Evolutionary conservation across 495 filamentous ascomycete genomes (phyloP).

Genomic region (Chaetomium fimeti): DNA sequence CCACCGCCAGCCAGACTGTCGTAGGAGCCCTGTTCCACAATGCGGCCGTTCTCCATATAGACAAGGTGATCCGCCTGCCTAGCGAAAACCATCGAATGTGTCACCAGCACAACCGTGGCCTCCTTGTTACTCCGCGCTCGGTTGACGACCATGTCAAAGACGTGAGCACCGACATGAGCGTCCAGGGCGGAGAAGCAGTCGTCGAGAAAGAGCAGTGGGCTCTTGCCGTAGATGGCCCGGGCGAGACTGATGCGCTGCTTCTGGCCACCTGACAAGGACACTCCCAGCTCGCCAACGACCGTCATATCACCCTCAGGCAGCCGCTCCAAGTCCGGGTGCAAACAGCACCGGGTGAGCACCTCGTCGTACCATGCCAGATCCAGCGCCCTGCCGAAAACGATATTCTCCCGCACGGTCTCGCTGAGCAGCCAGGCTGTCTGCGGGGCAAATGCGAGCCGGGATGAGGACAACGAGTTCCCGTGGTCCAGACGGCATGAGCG

Average conservation of each 20-base stretch:
- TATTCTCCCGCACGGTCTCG: slow-evolving; percentile 47
- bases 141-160: slow-evolving; percentile 16
- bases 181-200: slow-evolving; percentile 14
- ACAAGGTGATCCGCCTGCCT: not conserved
- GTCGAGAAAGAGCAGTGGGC: slow-evolving; percentile 1
- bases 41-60: not conserved
- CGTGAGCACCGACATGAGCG: slow-evolving; percentile 6
- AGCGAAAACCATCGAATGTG: not conserved
- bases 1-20: no score
- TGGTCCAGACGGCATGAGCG: slow-evolving; percentile 14
- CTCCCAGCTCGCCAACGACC: slow-evolving; percentile 80
- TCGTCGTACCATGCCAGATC: slow-evolving; percentile 67
- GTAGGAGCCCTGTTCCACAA: not conserved
- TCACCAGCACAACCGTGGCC: not conserved
- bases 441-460: slow-evolving; percentile 19
- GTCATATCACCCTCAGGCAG: slow-evolving; percentile 82
- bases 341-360: slow-evolving; percentile 74
- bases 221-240: slow-evolving; percentile 2
- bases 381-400: slow-evolving; percentile 47
- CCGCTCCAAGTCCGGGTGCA: slow-evolving; percentile 72
- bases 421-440: slow-evolving; percentile 46
- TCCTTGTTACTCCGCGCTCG: not conserved
- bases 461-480: slow-evolving; percentile 13
- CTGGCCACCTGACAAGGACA: slow-evolving; percentile 69
- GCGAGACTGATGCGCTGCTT: slow-evolving; percentile 8